Base-by-base conservation (phyloP, 805 yeast species). In the Kodamaea restingae region DNA sequence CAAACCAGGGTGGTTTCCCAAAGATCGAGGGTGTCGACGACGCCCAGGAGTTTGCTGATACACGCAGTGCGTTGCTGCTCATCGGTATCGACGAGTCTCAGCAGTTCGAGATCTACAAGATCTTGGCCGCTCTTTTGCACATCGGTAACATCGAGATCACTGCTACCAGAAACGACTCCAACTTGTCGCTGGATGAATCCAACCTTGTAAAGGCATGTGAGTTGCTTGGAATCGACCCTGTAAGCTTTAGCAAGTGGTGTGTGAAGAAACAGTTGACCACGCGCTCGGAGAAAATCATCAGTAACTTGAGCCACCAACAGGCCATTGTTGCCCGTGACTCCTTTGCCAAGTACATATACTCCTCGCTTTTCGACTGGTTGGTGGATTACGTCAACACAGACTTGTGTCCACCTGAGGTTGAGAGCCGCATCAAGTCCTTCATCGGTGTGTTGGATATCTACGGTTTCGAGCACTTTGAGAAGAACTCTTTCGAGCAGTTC, bases 391-490 rank as follows among this genome's bases (percentile, higher is more conserved):
- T 88, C 47, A 91, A 91, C 61, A 60, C 74, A 15, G 95, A 88
- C 55, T 74, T 91, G 54, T 85, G 93, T 56, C 81, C 91, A 2
- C 80, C 82, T 15, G 83, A 78, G 32, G 76, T 87, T 25, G 74
- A 71, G 29, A 66, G 69, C 17, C 64, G 79, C 26, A 73, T 82
- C 39, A 65, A 73, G 33, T 76, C 87, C 1, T 93, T 91, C 53
- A 91, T 91, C 54, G 98, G 98, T 61, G 98, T 91, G 21, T 74
- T 91, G 52, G 98, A 91, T 81, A 91, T 91, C 52, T 91, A 91
- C 57, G 98, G 98, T 17, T 91, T 91, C 61, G 98, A 91, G 64
- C 97, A 91, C 64, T 91, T 91, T 60, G 90, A 87, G 50, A 81
- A 78, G 54, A 91, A 91, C 65, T 88, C 96, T 7, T 91, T 91